These are phyloP conservation scores for Botrytis cinerea DNA, from an alignment of 2,329 filamentous ascomycete species.

Conservation along the genomic window DNA sequence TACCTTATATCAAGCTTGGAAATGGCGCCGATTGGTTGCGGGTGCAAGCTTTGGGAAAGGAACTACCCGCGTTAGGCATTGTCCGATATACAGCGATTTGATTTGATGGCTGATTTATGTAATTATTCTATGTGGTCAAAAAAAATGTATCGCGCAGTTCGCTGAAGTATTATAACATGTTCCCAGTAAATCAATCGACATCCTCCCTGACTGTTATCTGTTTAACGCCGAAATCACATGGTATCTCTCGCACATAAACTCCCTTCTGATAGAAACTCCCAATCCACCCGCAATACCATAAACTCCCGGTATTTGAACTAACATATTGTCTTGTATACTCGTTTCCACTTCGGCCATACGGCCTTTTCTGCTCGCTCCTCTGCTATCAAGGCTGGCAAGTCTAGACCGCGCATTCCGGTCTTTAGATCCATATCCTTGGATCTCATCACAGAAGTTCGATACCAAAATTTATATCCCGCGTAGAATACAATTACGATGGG, in stretches of 20 bases:
- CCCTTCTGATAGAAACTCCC: neutral
- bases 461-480: conserved; percentile 73
- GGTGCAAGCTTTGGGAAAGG: neutral
- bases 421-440: conserved; percentile 79
- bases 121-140: neutral
- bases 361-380: conserved; percentile 77
- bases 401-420: conserved; percentile 82
- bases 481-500: conserved; percentile 71
- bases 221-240: conserved; percentile 14
- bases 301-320: conserved; percentile 42
- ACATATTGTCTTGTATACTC: conserved; percentile 71
- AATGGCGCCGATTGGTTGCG: neutral
- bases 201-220: neutral
- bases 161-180: neutral
- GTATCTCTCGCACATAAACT: conserved; percentile 18
- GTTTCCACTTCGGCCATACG: conserved; percentile 76
- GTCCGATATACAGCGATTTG: neutral
- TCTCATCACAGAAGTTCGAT: conserved; percentile 66
- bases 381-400: conserved; percentile 73
- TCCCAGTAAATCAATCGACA: conserved; percentile 2
- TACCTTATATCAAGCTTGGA: conserved; percentile 13
- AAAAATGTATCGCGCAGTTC: neutral
- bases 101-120: conserved; percentile 2
- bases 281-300: neutral
- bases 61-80: neutral